Conservation (phyloP, 192 early-diverging fungal genomes). For the Coemansia sp. region DNA sequence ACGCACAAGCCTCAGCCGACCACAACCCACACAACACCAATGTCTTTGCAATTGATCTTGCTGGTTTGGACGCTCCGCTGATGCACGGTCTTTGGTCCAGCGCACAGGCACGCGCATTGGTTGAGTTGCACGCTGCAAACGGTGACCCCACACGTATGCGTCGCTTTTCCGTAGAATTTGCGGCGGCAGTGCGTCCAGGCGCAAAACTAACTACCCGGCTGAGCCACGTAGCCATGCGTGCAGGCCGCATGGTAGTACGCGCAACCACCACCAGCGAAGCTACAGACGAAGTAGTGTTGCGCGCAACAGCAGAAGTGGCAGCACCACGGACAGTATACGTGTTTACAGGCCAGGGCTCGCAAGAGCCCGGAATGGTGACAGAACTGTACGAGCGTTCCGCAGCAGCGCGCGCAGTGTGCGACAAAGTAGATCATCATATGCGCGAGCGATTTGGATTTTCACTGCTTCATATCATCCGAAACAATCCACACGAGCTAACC, state of each 20-base stretch:
- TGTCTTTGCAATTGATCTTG: slow-evolving; percentile 82
- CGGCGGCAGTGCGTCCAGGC: slow-evolving; percentile 78
- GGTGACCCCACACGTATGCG: slow-evolving; percentile 79
- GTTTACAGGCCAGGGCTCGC: slow-evolving; percentile 96
- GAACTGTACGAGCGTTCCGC: slow-evolving; percentile 78
- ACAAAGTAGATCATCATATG: slow-evolving; percentile 85
- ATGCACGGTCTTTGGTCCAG: slow-evolving; percentile 88
- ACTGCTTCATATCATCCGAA: slow-evolving; percentile 85
- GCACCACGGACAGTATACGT: slow-evolving; percentile 85
- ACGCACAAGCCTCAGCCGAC: slow-evolving; percentile 80
- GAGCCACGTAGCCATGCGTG: slow-evolving; percentile 84
- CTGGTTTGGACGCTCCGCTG: slow-evolving; percentile 79
- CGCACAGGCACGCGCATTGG: slow-evolving; percentile 82
- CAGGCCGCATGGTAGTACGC: slow-evolving; percentile 83
- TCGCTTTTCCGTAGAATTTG: slow-evolving; percentile 70
- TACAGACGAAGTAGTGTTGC: slow-evolving; percentile 63
- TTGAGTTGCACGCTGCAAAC: slow-evolving; percentile 84
- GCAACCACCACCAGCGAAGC: slow-evolving; percentile 72
- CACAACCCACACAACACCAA: slow-evolving; percentile 93
- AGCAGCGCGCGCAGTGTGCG: slow-evolving; percentile 81
- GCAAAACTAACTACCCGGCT: slow-evolving; percentile 80
- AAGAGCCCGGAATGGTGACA: slow-evolving; percentile 94
- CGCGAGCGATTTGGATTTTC: slow-evolving; percentile 84
- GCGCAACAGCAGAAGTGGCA: slow-evolving; percentile 82
- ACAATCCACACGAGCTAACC: slow-evolving; percentile 80